Evolutionary conservation across 2,329 filamentous ascomycete species (phyloP).

Genomic region (Fusarium marasasianum): DNA sequence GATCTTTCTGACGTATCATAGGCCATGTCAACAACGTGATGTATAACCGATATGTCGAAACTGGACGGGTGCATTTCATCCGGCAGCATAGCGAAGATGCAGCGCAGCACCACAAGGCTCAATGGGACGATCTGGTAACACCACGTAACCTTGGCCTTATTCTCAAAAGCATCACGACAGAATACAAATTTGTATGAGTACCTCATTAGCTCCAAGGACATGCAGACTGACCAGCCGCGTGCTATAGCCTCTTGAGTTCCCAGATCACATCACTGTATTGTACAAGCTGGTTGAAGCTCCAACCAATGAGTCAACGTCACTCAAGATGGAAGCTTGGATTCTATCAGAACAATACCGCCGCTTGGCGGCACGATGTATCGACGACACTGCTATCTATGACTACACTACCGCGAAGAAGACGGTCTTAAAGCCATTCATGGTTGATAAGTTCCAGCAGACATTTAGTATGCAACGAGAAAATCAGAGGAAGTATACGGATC

Average conservation of each 20-base stretch:
- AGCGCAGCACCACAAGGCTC: not conserved
- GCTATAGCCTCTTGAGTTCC: slow-evolving; percentile 15
- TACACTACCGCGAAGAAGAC: slow-evolving; percentile 13
- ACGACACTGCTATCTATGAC: slow-evolving; percentile 29
- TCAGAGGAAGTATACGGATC: not conserved
- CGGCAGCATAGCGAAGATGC: slow-evolving; percentile 16
- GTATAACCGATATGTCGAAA: slow-evolving; percentile 34
- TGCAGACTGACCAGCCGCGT: not conserved
- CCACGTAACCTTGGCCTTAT: slow-evolving; percentile 18
- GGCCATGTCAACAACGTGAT: slow-evolving; percentile 32
- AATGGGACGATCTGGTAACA: slow-evolving; percentile 20
- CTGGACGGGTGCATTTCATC: slow-evolving; percentile 16
- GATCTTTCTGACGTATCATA: not conserved
- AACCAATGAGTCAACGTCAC: slow-evolving; percentile 18
- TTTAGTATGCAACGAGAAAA: not conserved
- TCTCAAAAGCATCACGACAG: slow-evolving; percentile 27
- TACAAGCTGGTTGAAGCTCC: slow-evolving; percentile 22
- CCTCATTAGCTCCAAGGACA: accelerated
- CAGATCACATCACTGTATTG: slow-evolving; percentile 16
- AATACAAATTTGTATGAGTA: slow-evolving; percentile 21
- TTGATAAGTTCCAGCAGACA: slow-evolving; percentile 20
- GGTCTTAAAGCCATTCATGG: slow-evolving; percentile 25
- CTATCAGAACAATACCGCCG: slow-evolving; percentile 20
- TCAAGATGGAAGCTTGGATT: slow-evolving; percentile 30
- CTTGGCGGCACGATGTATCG: slow-evolving; percentile 19